A percentile compares a stretch with the other conserved stretches of the same genome.
Conservation (phyloP, 2,329 filamentous ascomycete species). For the Penicillium janthinellum region DNA sequence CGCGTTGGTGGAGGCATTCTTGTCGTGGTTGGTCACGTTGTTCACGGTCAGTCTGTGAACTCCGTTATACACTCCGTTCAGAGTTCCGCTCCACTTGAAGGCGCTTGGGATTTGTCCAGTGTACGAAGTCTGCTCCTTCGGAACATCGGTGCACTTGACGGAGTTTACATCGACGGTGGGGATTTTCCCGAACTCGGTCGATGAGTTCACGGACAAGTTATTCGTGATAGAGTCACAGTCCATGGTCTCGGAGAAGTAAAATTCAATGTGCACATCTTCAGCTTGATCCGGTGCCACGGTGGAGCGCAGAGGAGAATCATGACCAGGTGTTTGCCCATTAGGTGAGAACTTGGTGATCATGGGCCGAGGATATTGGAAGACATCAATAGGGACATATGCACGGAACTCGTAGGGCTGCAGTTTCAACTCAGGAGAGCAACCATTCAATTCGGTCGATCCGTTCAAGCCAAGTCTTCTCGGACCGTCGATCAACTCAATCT, state of each 20-base stretch:
- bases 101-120: conserved; percentile 56
- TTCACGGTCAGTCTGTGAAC: conserved; percentile 60
- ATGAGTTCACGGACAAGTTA: conserved; percentile 56
- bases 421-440: conserved; percentile 57
- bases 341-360: conserved; percentile 58
- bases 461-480: conserved; percentile 50
- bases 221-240: conserved; percentile 57
- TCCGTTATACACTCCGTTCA: conserved; percentile 62
- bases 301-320: conserved; percentile 60
- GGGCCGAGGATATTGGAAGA: conserved; percentile 54
- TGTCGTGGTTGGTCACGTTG: conserved; percentile 51
- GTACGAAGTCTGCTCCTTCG: conserved; percentile 37
- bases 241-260: conserved; percentile 64
- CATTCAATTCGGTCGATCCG: conserved; percentile 52
- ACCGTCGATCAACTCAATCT: conserved; percentile 53
- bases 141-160: conserved; percentile 49
- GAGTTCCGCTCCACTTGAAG: conserved; percentile 56
- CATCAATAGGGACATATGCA: conserved; percentile 58
- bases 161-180: conserved; percentile 49
- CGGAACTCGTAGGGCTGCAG: conserved; percentile 61
- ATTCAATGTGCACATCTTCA: conserved; percentile 49
- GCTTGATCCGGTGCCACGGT: conserved; percentile 43
- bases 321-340: conserved; percentile 51
- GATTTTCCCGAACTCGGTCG: conserved; percentile 49
- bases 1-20: conserved; percentile 50